phyloP scores from a whole-genome alignment of 768 basidiomycete genomes.

The Trametes maxima region DNA sequence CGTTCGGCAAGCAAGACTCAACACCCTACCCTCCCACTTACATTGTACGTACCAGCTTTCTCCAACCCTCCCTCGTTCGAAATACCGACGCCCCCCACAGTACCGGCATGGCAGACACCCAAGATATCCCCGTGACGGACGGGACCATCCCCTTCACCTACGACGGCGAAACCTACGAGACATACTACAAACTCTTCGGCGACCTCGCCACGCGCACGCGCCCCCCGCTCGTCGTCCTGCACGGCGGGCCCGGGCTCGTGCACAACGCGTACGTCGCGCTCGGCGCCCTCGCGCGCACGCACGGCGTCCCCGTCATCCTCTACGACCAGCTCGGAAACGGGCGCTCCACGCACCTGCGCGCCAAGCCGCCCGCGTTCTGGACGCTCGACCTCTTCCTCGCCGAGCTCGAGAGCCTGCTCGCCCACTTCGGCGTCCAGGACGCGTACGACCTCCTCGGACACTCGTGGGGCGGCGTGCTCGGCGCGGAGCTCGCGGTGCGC shows the following conservation, averaged over 20 bases:
- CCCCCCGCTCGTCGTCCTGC: slow-evolving; percentile 44
- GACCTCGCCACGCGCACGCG: slow-evolving; percentile 38
- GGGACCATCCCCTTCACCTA: slow-evolving; percentile 28
- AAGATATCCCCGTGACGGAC: slow-evolving; percentile 10
- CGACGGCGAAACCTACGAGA: slow-evolving; percentile 36
- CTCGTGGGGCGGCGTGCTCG: slow-evolving; percentile 61
- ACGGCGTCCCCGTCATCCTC: slow-evolving; percentile 45
- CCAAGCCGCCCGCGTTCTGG: slow-evolving; percentile 43
- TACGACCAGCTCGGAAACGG: slow-evolving; percentile 56
- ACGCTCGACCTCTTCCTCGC: slow-evolving; percentile 54
- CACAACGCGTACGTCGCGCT: slow-evolving; percentile 46
- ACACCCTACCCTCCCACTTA: no score
- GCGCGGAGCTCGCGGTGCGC: slow-evolving; percentile 41
- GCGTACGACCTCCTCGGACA: slow-evolving; percentile 55
- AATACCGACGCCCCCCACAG: no score
- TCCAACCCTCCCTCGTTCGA: no score
- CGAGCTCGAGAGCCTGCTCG: slow-evolving; percentile 53
- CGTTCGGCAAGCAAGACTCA: no score
- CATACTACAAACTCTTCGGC: slow-evolving; percentile 48
- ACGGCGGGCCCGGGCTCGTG: slow-evolving; percentile 50
- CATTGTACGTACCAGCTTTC: no score
- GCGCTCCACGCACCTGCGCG: slow-evolving; percentile 44
- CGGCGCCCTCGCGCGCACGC: slow-evolving; percentile 37
- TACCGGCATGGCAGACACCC: not conserved
- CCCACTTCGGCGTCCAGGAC: slow-evolving; percentile 41